Evolutionary conservation across 2,329 filamentous ascomycete genomes (phyloP).

Genomic region (Epichloe sibirici): DNA sequence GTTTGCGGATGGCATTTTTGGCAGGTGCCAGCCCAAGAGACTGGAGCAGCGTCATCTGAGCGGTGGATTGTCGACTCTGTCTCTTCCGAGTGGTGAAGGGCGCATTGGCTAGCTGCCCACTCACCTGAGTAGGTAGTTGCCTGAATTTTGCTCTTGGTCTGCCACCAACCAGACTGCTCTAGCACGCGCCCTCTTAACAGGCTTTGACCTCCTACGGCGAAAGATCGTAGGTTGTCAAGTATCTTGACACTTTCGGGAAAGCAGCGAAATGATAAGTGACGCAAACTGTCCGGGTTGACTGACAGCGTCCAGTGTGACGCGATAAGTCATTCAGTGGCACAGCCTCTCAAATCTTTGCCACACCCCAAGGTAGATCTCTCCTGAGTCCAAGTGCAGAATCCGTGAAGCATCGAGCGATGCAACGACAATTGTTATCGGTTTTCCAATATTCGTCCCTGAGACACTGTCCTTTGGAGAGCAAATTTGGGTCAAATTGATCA

Average conservation of each 20-base stretch:
- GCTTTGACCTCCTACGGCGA: too few relatives aligned
- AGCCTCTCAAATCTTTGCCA: not conserved
- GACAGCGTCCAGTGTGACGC: not conserved
- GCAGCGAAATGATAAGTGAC: not conserved
- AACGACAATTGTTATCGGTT: too few relatives aligned
- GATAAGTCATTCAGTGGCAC: not conserved
- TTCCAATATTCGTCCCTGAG: too few relatives aligned
- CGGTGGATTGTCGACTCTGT: not conserved
- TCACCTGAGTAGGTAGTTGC: too few relatives aligned
- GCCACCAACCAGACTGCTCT: too few relatives aligned
- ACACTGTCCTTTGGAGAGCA: too few relatives aligned
- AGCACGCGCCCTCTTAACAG: too few relatives aligned
- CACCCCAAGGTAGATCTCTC: not conserved
- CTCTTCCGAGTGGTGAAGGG: not conserved
- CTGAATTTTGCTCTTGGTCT: too few relatives aligned
- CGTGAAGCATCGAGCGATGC: not conserved
- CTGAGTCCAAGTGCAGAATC: not conserved
- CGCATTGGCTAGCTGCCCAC: too few relatives aligned
- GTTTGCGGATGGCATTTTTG: conserved; percentile 19
- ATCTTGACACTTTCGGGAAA: too few relatives aligned
- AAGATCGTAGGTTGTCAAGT: too few relatives aligned
- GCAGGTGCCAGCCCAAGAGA: conserved; percentile 18
- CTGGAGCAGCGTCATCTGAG: conserved; percentile 16
- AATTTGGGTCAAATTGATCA: too few relatives aligned
- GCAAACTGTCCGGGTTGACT: not conserved